Evolutionary conservation across 139 green algal genomes (phyloP).

Genomic region (Gonium pectorale): DNA sequence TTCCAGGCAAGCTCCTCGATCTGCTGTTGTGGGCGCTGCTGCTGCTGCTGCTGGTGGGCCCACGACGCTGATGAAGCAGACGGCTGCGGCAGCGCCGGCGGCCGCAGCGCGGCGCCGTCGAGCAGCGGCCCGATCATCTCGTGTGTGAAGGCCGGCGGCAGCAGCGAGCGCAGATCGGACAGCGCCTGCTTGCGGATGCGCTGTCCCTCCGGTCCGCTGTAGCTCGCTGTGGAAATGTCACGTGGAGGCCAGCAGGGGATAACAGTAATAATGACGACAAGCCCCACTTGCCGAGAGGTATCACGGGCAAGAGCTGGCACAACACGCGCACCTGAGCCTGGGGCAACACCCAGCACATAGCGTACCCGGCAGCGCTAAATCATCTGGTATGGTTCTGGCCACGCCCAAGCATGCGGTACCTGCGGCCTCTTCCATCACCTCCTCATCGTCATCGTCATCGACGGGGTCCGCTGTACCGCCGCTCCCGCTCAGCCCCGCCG

Average conservation of each 20-base stretch:
- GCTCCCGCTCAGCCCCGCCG: constrained; percentile 34
- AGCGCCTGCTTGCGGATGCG: constrained; percentile 56
- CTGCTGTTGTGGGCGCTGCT: background rate
- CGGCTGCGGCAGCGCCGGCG: constrained; percentile 45
- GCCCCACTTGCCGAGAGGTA: no score
- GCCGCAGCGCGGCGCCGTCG: constrained; percentile 38
- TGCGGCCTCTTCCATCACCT: constrained; percentile 29
- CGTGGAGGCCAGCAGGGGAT: no score
- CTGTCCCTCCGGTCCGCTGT: constrained; percentile 52
- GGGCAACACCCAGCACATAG: no score
- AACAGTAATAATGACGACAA: no score
- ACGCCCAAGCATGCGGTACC: no score
- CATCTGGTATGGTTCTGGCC: no score
- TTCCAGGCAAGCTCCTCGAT: background rate
- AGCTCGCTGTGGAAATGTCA: no score
- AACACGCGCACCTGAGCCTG: background rate
- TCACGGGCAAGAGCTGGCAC: no score
- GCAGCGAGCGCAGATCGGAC: constrained; percentile 59
- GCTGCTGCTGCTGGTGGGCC: constrained; percentile 42
- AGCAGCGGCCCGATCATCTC: constrained; percentile 64
- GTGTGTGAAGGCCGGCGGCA: constrained; percentile 52
- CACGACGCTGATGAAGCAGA: constrained; percentile 20
- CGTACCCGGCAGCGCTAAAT: no score
- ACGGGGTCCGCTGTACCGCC: background rate
- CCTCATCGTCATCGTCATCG: constrained; percentile 37